Conservation (phyloP, 2,329 filamentous ascomycete species). For the Fusarium buxicola region DNA sequence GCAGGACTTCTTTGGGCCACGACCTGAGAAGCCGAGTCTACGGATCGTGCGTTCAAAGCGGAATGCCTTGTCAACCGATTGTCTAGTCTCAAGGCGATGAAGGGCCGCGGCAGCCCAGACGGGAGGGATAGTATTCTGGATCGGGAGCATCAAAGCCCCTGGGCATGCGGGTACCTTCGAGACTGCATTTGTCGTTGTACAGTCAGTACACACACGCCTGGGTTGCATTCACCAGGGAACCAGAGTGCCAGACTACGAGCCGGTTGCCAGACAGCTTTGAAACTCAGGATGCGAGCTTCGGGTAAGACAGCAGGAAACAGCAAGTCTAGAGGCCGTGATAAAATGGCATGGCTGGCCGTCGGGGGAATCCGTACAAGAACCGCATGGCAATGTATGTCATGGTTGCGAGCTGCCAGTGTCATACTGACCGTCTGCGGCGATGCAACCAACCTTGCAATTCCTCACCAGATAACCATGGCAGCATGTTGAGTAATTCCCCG, state of each 20-base stretch:
- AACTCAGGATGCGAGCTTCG: slow-evolving; percentile 1
- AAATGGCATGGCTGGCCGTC: slow-evolving; percentile 23
- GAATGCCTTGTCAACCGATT: slow-evolving; percentile 30
- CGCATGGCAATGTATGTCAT: slow-evolving; percentile 6
- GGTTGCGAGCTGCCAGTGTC: slow-evolving; percentile 6
- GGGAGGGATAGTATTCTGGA: slow-evolving; percentile 2
- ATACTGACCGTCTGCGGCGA: slow-evolving; percentile 14
- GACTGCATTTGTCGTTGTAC: slow-evolving; percentile 5
- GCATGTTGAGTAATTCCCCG: slow-evolving; percentile 19
- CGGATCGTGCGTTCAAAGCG: slow-evolving; percentile 25
- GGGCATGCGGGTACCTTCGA: background rate
- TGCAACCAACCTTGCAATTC: slow-evolving; percentile 2
- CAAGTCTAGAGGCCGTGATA: slow-evolving; percentile 18
- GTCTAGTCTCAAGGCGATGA: slow-evolving; percentile 32
- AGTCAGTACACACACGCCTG: background rate
- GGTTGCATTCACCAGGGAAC: background rate
- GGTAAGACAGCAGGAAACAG: slow-evolving; percentile 33
- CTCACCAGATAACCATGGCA: slow-evolving; percentile 7
- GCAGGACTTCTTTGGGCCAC: slow-evolving; percentile 20
- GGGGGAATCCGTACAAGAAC: slow-evolving; percentile 16
- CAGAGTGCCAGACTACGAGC: background rate
- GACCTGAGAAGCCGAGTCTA: slow-evolving; percentile 23
- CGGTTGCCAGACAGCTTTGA: slow-evolving; percentile 6
- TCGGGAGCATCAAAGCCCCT: too few species aligned
- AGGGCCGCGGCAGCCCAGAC: background rate